Base-by-base conservation (phyloP, 768 basidiomycete species). In the Pleurotus tuoliensis region DNA sequence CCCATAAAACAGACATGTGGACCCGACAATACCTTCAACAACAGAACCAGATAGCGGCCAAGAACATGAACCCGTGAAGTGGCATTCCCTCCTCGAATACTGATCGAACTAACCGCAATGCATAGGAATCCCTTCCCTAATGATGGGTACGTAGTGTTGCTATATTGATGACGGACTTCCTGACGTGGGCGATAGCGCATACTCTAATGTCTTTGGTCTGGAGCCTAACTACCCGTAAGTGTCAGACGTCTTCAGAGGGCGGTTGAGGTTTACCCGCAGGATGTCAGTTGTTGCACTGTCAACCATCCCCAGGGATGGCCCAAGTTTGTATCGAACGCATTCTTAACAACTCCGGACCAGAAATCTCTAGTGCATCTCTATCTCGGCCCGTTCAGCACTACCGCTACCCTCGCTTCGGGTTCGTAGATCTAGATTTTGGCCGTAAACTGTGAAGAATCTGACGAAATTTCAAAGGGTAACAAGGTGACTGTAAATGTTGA, bases 21-120 rank as follows among this genome's bases (percentile, higher is more conserved):
- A 76, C 79, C 0, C 71, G 80, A 12, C 82, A 83, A 63, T 84
- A 83, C 60, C 66, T 83, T 13, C 83, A 83, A 58, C 77, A 83
- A 61, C 77, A 81, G 63, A 84, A 82, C 59, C 82, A 83, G 61
- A 76, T 83, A 39, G 78, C 77, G 0, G 73, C 80, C 13, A 74
- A 77, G 66, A 82, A 82, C 60, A 83, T 82, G 81, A 76, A 69
- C 15, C 76, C 74, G 78, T 78, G 44, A 61, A 74, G 57, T 38
- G 11, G 15, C 24, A 15, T 39, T n/a, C 18, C 44, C 4, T 34
- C 30, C 30, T 34, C 30, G 3, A 9, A 9, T 4, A 34, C 11
- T 34, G 30, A 34, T 34, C 24, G 30, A 11, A 34, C 30, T 34
- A 4, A 34, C 30, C 20, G 15, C 27, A 56, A 25, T 18, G 11